Evolutionary conservation across 305 asterid species (phyloP), one percentile per base, ranked within the genome.

Genomic region (Fraxinus latifolia): DNA sequence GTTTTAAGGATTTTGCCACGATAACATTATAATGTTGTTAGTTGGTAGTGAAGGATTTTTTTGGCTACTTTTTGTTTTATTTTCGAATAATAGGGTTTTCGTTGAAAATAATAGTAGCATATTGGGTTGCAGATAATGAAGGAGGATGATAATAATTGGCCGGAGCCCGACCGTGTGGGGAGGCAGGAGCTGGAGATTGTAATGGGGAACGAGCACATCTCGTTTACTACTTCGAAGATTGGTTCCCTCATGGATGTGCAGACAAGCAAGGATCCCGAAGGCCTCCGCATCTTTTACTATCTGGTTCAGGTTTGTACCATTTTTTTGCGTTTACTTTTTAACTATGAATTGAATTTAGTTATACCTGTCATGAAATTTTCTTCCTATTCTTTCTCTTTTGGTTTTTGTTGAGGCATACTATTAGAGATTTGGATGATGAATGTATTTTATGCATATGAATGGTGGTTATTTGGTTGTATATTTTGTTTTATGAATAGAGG

Each of bases 151-250:
- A 95, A 87, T 88, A 95, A 91, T 76, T 95, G 99, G 99, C 99
- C 99, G 37, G 97, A 92, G 84, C 99, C 99, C 0, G 99, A 95
- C 85, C 95, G 98, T 14, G 94, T 92, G 23, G 99, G 99, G 53
- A 93, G 99, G 89, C 99, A 95, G 83, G 99, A 95, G 90, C 94
- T 95, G 85, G 99, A 95, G 90, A 94, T 95, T 87, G 99, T 95
- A 86, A 91, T 95, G 97, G 98, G 98, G 65, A 92, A 93, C 78
- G 98, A 95, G 88, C 99, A 95, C 81, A 95, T 95, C 71, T 95
- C 98, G 8, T 95, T 95, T 85, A 94, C 99, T 0, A 95, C 99
- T 11, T 92, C 97, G 25, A 95, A 95, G 90, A 95, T 95, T 89
- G 99, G 98, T 27, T 94, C 98, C 19, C 93, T 95, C 5, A 87